A percentile compares a stretch with the other conserved stretches of the same genome.
These are phyloP conservation scores for Populus alba DNA, from an alignment of 345 rosid genomes.

Conservation along the genomic window DNA sequence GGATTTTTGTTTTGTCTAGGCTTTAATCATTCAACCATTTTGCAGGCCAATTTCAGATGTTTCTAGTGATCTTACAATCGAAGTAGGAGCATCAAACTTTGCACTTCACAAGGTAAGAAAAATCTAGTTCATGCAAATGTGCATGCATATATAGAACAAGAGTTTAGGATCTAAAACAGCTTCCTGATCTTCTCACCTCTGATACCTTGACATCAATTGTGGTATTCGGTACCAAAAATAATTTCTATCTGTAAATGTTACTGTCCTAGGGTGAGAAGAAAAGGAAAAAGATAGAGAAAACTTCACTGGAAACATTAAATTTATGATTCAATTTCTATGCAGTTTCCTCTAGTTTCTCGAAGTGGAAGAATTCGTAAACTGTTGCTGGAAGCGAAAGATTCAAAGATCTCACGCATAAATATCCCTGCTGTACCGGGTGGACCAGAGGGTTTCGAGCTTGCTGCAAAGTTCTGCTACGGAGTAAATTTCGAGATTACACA, in stretches of 20 bases:
- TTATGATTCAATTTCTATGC: constrained; percentile 22
- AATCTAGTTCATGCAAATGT: background rate
- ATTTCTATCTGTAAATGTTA: background rate
- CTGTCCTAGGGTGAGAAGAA: background rate
- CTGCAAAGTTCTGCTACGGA: constrained; percentile 98
- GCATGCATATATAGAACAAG: background rate
- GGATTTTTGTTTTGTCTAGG: constrained; percentile 12
- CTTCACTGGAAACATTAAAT: background rate
- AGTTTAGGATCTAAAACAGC: background rate
- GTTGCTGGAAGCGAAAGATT: constrained; percentile 64
- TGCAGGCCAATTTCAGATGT: constrained; percentile 97
- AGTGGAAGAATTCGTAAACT: constrained; percentile 82
- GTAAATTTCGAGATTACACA: constrained; percentile 62
- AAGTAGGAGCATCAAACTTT: constrained; percentile 81
- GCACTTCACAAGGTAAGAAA: constrained; percentile 80
- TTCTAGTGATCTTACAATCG: constrained; percentile 83
- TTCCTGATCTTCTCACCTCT: background rate
- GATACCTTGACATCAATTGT: background rate
- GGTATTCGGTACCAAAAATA: background rate
- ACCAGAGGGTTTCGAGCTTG: constrained; percentile 82
- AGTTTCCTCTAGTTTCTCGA: constrained; percentile 92
- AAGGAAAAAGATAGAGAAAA: background rate
- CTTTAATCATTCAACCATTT: constrained; percentile 21
- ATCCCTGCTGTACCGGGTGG: constrained; percentile 75
- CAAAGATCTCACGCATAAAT: constrained; percentile 55